Evolutionary conservation across 78 protist genomes (phyloP).

Genomic region (Dictyostelium capitatum): DNA sequence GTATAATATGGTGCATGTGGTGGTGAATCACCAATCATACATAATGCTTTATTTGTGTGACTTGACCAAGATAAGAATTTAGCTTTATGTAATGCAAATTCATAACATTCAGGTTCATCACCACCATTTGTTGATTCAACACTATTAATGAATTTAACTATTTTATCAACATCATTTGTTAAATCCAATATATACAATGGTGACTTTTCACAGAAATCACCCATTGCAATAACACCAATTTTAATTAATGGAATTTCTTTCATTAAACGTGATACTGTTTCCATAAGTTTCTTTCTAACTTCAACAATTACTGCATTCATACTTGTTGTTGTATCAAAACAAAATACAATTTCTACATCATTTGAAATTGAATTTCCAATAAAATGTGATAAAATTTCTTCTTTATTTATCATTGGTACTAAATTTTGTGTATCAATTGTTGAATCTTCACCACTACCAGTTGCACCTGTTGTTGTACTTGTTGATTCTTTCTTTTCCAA

Average conservation of each 20-base stretch:
- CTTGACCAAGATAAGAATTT: slow-evolving; percentile 65
- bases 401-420: slow-evolving; percentile 15
- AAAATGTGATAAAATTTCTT: slow-evolving; percentile 41
- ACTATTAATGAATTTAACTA: slow-evolving; percentile 38
- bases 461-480: background rate
- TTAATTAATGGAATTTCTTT: slow-evolving; percentile 65
- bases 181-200: slow-evolving; percentile 34
- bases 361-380: slow-evolving; percentile 40
- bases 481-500: background rate
- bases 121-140: slow-evolving; percentile 65
- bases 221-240: slow-evolving; percentile 77
- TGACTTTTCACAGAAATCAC: slow-evolving; percentile 71
- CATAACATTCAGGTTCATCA: slow-evolving; percentile 83
- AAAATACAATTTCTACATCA: slow-evolving; percentile 73
- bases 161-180: slow-evolving; percentile 41
- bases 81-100: slow-evolving; percentile 60
- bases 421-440: slow-evolving; percentile 9
- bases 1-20: slow-evolving; percentile 81
- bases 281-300: slow-evolving; percentile 61
- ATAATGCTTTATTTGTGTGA: slow-evolving; percentile 64
- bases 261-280: slow-evolving; percentile 45
- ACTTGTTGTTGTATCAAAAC: slow-evolving; percentile 76
- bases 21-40: slow-evolving; percentile 76
- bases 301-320: slow-evolving; percentile 65
- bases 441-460: background rate